Evolutionary conservation across 176 grass and related monocot genomes (phyloP).

Genomic region (Musa schizocarpa): DNA sequence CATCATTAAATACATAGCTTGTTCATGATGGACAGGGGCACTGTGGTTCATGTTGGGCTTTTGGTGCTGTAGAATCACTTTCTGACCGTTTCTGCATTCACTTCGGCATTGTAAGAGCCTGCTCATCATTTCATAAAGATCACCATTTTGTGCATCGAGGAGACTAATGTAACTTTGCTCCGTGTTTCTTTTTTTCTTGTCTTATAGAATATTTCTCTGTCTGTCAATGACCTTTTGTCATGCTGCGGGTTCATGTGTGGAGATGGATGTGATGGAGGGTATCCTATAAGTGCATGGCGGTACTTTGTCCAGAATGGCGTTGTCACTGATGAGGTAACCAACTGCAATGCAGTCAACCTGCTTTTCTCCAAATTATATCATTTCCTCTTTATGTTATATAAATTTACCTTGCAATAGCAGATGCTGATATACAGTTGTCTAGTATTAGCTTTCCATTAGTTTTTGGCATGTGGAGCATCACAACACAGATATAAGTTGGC

Average conservation of each 20-base stretch:
- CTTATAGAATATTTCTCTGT: slow-evolving; percentile 66
- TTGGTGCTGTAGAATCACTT: slow-evolving; percentile 82
- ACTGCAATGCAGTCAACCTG: neutral
- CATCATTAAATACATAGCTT: slow-evolving; percentile 13
- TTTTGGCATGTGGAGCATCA: too few relatives aligned
- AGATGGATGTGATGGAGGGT: slow-evolving; percentile 92
- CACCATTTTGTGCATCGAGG: neutral
- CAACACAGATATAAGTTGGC: too few relatives aligned
- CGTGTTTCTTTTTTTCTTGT: slow-evolving; percentile 1
- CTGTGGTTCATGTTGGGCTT: slow-evolving; percentile 92
- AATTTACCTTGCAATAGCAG: too few relatives aligned
- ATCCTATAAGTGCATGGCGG: slow-evolving; percentile 69
- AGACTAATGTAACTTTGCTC: neutral
- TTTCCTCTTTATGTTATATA: too few relatives aligned
- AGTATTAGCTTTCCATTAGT: too few relatives aligned
- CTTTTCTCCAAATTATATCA: too few relatives aligned
- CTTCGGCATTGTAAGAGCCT: slow-evolving; percentile 34
- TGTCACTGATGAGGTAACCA: slow-evolving; percentile 77
- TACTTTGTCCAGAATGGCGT: slow-evolving; percentile 85
- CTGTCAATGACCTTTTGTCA: slow-evolving; percentile 78
- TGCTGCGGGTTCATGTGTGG: slow-evolving; percentile 97
- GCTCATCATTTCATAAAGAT: neutral
- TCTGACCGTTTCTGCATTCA: slow-evolving; percentile 94
- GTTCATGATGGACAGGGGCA: slow-evolving; percentile 53
- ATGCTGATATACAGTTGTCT: too few relatives aligned